These are phyloP conservation scores for Amanita fuliginea DNA, from an alignment of 768 basidiomycete species.

Conservation along the genomic window DNA sequence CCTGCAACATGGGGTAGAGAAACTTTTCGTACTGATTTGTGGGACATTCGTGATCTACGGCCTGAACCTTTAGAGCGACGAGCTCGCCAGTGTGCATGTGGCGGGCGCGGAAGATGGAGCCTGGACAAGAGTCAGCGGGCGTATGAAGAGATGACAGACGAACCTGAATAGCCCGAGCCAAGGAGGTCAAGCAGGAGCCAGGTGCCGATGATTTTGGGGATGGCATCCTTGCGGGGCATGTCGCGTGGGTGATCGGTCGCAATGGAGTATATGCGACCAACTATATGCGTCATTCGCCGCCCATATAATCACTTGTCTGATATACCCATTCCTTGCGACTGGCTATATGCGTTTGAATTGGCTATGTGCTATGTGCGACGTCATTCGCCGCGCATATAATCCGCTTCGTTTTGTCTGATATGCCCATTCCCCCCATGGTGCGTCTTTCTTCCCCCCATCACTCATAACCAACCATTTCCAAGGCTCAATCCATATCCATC, in stretches of 20 bases:
- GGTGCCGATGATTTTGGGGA: slow-evolving; percentile 42
- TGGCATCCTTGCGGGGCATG: slow-evolving; percentile 4
- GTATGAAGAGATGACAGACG: slow-evolving; percentile 8
- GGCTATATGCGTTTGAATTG: too few relatives aligned
- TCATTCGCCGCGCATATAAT: too few relatives aligned
- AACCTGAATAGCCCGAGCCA: slow-evolving; percentile 69
- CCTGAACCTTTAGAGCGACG: slow-evolving; percentile 71
- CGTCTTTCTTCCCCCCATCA: background rate
- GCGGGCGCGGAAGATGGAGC: slow-evolving; percentile 56
- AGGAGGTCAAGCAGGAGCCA: slow-evolving; percentile 48
- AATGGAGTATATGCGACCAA: too few relatives aligned
- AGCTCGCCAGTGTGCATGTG: slow-evolving; percentile 44
- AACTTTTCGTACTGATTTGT: slow-evolving; percentile 63
- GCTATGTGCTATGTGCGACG: too few relatives aligned
- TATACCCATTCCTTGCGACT: too few relatives aligned
- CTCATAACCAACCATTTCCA: slow-evolving; percentile 18
- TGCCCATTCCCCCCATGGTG: background rate
- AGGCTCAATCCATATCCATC: slow-evolving; percentile 31
- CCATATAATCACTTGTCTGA: too few relatives aligned
- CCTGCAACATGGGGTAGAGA: slow-evolving; percentile 62
- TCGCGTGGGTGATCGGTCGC: background rate
- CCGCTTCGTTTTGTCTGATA: too few relatives aligned
- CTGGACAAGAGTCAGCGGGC: slow-evolving; percentile 21
- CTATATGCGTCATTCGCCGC: too few relatives aligned
- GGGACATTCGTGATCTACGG: slow-evolving; percentile 59